Evolutionary conservation across 108 stramenopile genomes (phyloP).

Genomic region (Aurantiochytrium sp.): DNA sequence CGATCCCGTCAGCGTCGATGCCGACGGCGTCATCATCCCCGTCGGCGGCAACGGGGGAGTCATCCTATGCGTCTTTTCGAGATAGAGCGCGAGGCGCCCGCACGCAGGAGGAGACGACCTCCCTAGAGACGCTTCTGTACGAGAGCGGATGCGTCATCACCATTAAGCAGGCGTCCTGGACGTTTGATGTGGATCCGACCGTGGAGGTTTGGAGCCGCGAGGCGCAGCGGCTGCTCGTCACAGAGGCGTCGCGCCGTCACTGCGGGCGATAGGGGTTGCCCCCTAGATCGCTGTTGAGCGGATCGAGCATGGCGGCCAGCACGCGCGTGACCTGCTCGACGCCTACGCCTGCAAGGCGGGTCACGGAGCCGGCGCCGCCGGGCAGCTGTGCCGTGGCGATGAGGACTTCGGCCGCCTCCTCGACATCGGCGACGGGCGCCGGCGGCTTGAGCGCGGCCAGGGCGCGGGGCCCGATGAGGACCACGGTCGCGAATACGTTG

Average conservation of each 20-base stretch:
- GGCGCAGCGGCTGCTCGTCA: not conserved
- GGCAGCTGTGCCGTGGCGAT: not conserved
- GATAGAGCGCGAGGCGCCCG: no score
- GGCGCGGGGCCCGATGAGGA: not conserved
- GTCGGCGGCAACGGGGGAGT: no score
- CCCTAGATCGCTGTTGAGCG: not conserved
- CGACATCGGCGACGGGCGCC: not conserved
- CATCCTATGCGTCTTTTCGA: no score
- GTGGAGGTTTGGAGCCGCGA: conserved; percentile 9
- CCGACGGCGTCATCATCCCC: no score
- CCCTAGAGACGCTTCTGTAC: not conserved
- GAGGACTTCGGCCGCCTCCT: not conserved
- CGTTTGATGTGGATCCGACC: not conserved
- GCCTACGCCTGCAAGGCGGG: not conserved
- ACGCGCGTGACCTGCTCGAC: not conserved
- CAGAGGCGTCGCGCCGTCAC: not conserved
- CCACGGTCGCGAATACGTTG: not conserved
- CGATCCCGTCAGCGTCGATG: no score
- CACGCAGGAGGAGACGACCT: no score
- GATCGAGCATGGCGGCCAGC: not conserved
- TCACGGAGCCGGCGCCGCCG: not conserved
- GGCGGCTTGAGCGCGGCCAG: not conserved
- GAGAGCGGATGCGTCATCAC: not conserved
- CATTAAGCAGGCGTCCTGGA: conserved; percentile 3
- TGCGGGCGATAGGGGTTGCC: not conserved